Conservation (phyloP, 2,329 filamentous ascomycete species). For the Fusarium incarnatum region DNA sequence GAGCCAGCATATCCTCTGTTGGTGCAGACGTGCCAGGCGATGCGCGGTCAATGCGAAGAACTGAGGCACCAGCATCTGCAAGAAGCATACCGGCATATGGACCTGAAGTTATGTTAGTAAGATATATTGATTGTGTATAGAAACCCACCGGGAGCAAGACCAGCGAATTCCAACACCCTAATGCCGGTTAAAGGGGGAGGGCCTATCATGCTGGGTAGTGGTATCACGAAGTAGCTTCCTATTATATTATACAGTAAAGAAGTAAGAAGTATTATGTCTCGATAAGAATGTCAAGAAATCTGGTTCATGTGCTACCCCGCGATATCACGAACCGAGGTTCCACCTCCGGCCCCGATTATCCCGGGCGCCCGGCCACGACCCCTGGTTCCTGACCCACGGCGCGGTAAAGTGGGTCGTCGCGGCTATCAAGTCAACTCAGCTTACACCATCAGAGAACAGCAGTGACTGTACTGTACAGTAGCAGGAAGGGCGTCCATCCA, state of each 20-base stretch:
- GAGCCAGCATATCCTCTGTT: slow-evolving; percentile 79
- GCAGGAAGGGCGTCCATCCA: not conserved
- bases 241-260: not conserved
- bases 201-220: slow-evolving; percentile 42
- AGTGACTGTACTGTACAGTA: not conserved
- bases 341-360: slow-evolving; percentile 8
- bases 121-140: not conserved
- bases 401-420: slow-evolving; percentile 4
- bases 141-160: slow-evolving; percentile 69
- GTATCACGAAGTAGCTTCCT: not conserved
- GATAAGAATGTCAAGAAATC: not conserved
- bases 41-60: slow-evolving; percentile 85
- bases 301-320: slow-evolving; percentile 22
- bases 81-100: slow-evolving; percentile 91
- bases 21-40: slow-evolving; percentile 58
- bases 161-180: slow-evolving; percentile 70
- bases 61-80: slow-evolving; percentile 87
- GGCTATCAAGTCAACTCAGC: slow-evolving; percentile 4
- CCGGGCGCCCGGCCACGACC: not conserved
- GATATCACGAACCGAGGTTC: slow-evolving; percentile 41
- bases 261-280: not conserved
- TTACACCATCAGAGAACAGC: not conserved
- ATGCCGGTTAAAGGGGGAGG: slow-evolving; percentile 60
- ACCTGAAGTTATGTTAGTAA: slow-evolving; percentile 59
- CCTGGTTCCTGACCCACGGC: not conserved